These are phyloP conservation scores for Cystobasidiopsis lactophilus DNA, from an alignment of 768 basidiomycete species.

Conservation along the genomic window DNA sequence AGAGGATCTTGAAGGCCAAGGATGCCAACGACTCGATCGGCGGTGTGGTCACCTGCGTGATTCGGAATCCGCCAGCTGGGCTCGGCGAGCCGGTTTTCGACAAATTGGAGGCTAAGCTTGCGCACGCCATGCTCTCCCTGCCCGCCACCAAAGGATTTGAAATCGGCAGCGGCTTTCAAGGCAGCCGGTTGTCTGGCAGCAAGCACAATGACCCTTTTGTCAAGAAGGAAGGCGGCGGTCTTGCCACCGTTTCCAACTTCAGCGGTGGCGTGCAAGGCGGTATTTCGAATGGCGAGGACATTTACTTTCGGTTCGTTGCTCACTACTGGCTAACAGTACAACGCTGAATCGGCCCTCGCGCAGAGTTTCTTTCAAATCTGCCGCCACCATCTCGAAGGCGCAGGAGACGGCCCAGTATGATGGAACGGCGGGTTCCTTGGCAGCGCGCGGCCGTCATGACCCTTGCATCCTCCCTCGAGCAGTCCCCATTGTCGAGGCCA, in stretches of 20 bases:
- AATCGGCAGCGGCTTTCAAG: conserved; percentile 86
- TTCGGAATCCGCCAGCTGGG: conserved; percentile 70
- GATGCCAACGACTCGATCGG: conserved; percentile 81
- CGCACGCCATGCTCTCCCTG: conserved; percentile 95
- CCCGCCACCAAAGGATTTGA: conserved; percentile 98
- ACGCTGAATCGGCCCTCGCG: not conserved
- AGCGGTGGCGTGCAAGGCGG: conserved; percentile 95
- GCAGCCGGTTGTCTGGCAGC: conserved; percentile 78
- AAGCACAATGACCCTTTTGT: conserved; percentile 83
- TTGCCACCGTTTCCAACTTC: conserved; percentile 81
- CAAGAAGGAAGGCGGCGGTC: conserved; percentile 37
- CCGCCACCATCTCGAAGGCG: conserved; percentile 83
- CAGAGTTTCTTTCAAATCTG: conserved; percentile 92
- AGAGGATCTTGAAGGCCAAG: conserved; percentile 90
- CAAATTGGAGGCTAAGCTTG: conserved; percentile 88
- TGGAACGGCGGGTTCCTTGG: conserved; percentile 65
- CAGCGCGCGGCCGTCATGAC: conserved; percentile 79
- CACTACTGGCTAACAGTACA: not conserved
- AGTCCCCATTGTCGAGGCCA: conserved; percentile 73
- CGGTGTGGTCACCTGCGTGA: conserved; percentile 91
- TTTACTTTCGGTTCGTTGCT: conserved; percentile 68
- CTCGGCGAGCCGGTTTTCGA: conserved; percentile 96
- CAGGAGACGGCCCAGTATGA: conserved; percentile 85
- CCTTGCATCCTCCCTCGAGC: conserved; percentile 66
- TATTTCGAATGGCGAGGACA: conserved; percentile 87